These are phyloP conservation scores for Leccinum angustisporum DNA, from an alignment of 1,284 basidiomycete species.

Conservation along the genomic window DNA sequence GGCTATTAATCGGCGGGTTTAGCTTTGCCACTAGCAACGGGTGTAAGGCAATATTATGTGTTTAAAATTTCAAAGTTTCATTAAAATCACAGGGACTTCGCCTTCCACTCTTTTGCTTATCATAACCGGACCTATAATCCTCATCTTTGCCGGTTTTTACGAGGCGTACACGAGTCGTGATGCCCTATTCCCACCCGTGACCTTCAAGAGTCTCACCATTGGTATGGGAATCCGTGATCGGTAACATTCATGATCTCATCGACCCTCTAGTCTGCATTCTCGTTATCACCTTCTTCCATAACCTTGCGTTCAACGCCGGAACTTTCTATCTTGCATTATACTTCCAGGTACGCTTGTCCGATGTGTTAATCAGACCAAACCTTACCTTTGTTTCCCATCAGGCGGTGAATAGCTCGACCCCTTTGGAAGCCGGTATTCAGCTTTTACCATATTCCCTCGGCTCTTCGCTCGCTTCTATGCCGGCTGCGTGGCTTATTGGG, in stretches of 20 bases:
- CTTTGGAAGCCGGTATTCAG: constrained; percentile 66
- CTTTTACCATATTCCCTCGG: constrained; percentile 81
- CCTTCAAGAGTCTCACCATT: constrained; percentile 58
- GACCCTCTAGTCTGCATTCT: constrained; percentile 57
- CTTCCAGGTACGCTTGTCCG: constrained; percentile 57
- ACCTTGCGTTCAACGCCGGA: constrained; percentile 75
- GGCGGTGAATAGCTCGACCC: constrained; percentile 66
- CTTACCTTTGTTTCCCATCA: constrained; percentile 30
- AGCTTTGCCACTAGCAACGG: constrained; percentile 66
- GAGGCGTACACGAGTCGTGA: constrained; percentile 65
- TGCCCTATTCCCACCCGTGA: constrained; percentile 65
- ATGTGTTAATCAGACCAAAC: constrained; percentile 5
- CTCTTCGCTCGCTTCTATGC: constrained; percentile 76
- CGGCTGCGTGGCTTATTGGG: constrained; percentile 73
- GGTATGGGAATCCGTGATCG: constrained; percentile 41
- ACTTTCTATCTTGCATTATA: constrained; percentile 81
- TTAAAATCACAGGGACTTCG: constrained; percentile 50
- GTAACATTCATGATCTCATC: constrained; percentile 18
- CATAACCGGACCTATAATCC: constrained; percentile 49
- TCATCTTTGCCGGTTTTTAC: constrained; percentile 60
- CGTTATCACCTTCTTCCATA: constrained; percentile 71
- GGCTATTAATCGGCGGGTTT: constrained; percentile 72
- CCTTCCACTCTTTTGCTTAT: constrained; percentile 62
- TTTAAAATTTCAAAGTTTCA: constrained; percentile 14
- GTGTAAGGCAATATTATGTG: constrained; percentile 49